Conservation (phyloP, 31 red algal species). For the Porphyra umbilicalis region DNA sequence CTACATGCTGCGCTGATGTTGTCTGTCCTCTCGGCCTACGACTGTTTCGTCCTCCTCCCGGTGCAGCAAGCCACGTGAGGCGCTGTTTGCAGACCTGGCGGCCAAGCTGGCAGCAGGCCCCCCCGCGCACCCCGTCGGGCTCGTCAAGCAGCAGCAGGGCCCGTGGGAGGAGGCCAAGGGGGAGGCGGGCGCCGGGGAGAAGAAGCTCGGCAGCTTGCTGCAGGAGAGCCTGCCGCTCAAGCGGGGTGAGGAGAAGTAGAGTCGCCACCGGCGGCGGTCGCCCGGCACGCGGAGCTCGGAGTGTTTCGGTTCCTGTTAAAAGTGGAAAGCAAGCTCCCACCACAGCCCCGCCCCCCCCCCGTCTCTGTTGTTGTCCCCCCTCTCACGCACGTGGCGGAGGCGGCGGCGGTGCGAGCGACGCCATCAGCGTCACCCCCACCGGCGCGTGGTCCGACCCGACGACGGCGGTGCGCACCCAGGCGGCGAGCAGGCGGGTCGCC, state of each 20-base stretch:
- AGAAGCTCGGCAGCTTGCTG: neutral
- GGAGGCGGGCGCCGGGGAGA: neutral
- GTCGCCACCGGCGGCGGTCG: too few relatives aligned
- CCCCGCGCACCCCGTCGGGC: neutral
- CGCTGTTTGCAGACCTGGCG: slow-evolving; percentile 6
- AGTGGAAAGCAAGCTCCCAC: too few relatives aligned
- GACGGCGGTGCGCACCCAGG: slow-evolving; percentile 29
- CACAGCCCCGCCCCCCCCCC: too few relatives aligned
- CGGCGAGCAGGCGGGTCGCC: slow-evolving; percentile 11
- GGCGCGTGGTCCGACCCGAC: slow-evolving; percentile 55
- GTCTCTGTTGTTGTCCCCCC: too few relatives aligned
- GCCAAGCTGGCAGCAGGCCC: slow-evolving; percentile 4
- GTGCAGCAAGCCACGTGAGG: neutral
- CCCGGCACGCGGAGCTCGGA: too few relatives aligned
- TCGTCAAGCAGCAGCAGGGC: slow-evolving; percentile 5
- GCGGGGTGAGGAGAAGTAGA: neutral
- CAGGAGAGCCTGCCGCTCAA: neutral
- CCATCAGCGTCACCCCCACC: slow-evolving; percentile 8
- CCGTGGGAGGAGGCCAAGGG: neutral
- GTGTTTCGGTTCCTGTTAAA: too few relatives aligned
- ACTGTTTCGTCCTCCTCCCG: neutral
- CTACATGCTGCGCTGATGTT: too few relatives aligned
- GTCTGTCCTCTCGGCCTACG: too few relatives aligned
- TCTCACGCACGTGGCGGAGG: neutral
- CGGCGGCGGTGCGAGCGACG: neutral